Conservation (phyloP, 495 filamentous ascomycete genomes). For the Apodospora peruviana region DNA sequence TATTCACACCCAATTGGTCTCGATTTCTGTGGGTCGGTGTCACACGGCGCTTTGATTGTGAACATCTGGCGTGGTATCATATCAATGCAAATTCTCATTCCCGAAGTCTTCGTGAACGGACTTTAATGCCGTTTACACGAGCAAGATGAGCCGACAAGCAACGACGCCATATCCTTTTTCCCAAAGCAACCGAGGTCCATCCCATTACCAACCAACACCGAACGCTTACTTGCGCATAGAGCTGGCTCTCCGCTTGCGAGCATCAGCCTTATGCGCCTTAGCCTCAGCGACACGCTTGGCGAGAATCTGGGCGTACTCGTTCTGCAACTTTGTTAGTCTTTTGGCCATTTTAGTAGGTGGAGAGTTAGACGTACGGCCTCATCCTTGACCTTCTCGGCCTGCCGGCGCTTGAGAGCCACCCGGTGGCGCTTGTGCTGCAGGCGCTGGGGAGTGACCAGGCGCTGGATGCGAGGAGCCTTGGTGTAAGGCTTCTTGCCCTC, state of each 20-base stretch:
- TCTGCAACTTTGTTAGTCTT: slow-evolving; percentile 49
- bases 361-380: slow-evolving; percentile 74
- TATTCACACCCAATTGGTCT: neutral
- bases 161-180: slow-evolving; percentile 31
- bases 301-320: slow-evolving; percentile 89
- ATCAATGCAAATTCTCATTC: slow-evolving; percentile 24
- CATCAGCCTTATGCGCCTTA: slow-evolving; percentile 83
- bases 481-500: slow-evolving; percentile 97
- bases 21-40: neutral
- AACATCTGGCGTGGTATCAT: slow-evolving; percentile 9
- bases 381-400: slow-evolving; percentile 90
- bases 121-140: slow-evolving; percentile 27
- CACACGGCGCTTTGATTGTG: neutral
- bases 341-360: neutral
- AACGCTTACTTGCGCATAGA: slow-evolving; percentile 83
- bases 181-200: slow-evolving; percentile 31
- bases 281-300: slow-evolving; percentile 93
- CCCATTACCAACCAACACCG: slow-evolving; percentile 40
- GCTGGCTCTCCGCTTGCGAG: slow-evolving; percentile 90
- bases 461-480: slow-evolving; percentile 99
- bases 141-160: slow-evolving; percentile 23
- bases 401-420: slow-evolving; percentile 94
- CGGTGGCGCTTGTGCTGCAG: slow-evolving; percentile 99
- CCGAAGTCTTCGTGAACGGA: slow-evolving; percentile 17
- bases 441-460: slow-evolving; percentile 97